These are phyloP conservation scores for Neoboletus subvelutipes DNA, from an alignment of 768 basidiomycete genomes.

Conservation along the genomic window DNA sequence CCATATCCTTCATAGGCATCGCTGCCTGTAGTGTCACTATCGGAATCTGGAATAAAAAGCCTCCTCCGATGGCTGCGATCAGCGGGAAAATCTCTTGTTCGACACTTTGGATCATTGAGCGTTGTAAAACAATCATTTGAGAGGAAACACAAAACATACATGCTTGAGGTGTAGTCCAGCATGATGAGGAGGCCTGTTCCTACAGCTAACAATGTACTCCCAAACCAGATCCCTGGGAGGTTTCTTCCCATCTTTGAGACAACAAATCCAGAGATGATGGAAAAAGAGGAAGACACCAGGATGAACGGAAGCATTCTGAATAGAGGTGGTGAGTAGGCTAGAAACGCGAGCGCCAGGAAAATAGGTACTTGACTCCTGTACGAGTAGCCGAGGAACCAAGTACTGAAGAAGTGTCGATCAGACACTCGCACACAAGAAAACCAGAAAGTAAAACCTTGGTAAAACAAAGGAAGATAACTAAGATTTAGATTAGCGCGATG, in stretches of 20 bases:
- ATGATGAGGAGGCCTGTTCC: slow-evolving; percentile 74
- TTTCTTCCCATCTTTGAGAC: slow-evolving; percentile 58
- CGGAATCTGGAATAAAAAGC: slow-evolving; percentile 64
- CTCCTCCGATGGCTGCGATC: slow-evolving; percentile 62
- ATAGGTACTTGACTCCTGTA: slow-evolving; percentile 65
- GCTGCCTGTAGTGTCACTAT: slow-evolving; percentile 80
- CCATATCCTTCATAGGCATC: slow-evolving; percentile 86
- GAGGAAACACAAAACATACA: slow-evolving; percentile 29
- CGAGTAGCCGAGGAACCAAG: slow-evolving; percentile 73
- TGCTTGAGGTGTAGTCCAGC: slow-evolving; percentile 56
- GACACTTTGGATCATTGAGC: slow-evolving; percentile 40
- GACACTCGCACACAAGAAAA: neutral
- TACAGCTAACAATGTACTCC: slow-evolving; percentile 56
- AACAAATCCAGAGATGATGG: slow-evolving; percentile 55
- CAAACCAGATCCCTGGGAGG: slow-evolving; percentile 61
- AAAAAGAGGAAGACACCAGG: slow-evolving; percentile 51
- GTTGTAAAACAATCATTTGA: neutral
- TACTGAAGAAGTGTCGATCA: slow-evolving; percentile 27
- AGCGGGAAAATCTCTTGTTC: slow-evolving; percentile 63
- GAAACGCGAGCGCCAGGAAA: slow-evolving; percentile 21
- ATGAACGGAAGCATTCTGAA: slow-evolving; percentile 72
- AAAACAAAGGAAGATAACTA: slow-evolving; percentile 72
- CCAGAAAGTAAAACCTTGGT: slow-evolving; percentile 41
- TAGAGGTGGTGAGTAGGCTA: neutral
- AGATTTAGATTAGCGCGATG: neutral